phyloP scores from a whole-genome alignment of 192 early-diverging fungal genomes.

The Coemansia javaensis region DNA sequence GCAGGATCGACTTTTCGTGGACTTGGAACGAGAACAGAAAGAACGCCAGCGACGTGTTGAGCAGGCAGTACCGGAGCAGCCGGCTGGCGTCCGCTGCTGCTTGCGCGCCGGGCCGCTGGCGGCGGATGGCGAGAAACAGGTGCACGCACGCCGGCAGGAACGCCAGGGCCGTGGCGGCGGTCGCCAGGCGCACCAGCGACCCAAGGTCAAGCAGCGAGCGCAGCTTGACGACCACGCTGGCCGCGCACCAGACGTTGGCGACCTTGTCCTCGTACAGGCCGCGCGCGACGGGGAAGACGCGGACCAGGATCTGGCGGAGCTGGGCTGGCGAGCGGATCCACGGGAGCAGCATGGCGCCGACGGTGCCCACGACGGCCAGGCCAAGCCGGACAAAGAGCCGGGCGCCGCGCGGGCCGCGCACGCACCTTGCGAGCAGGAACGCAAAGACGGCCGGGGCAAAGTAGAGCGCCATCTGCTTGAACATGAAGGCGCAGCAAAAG shows the following conservation, averaged over 20 bases:
- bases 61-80: conserved; percentile 64
- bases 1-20: conserved; percentile 94
- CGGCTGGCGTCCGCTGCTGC: conserved; percentile 2
- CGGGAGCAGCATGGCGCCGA: conserved; percentile 63
- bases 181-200: conserved; percentile 63
- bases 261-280: conserved; percentile 99
- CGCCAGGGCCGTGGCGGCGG: conserved; percentile 60
- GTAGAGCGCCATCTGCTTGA: conserved; percentile 98
- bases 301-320: conserved; percentile 68
- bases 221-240: conserved; percentile 80
- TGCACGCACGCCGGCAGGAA: conserved; percentile 71
- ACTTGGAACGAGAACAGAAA: conserved; percentile 97
- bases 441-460: conserved; percentile 88
- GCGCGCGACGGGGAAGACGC: conserved; percentile 89
- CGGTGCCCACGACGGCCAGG: conserved; percentile 63
- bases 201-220: conserved; percentile 60
- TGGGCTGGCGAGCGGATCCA: conserved; percentile 61
- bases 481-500: conserved; percentile 81
- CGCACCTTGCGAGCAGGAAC: conserved; percentile 77
- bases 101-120: background rate
- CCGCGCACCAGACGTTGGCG: conserved; percentile 94
- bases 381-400: conserved; percentile 66
- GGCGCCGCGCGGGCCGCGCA: conserved; percentile 17
- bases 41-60: conserved; percentile 80
- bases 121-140: conserved; percentile 56